Percentiles rank a stretch among this genome's conserved stretches.
phyloP scores from a whole-genome alignment of 225 moss, liverwort and hornwort species.

The Bryoerythrophyllum caledonicum region DNA sequence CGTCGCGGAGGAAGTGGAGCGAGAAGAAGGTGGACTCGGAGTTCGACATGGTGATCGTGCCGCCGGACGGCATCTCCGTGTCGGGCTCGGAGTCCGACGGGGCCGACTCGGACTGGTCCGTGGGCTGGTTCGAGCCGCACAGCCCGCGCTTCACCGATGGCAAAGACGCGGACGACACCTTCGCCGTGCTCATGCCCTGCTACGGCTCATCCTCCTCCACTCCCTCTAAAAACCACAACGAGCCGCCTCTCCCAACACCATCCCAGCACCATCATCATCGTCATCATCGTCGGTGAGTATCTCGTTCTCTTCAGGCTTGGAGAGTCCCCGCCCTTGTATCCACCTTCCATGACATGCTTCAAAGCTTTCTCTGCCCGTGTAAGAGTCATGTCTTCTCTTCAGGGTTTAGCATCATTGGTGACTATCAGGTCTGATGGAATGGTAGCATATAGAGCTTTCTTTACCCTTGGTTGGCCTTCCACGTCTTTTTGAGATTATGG shows the following conservation, averaged over 20 bases:
- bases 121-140: constrained; percentile 79
- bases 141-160: constrained; percentile 44
- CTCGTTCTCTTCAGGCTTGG: background rate
- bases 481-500: too few species aligned
- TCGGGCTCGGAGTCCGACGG: constrained; percentile 62
- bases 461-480: too few species aligned
- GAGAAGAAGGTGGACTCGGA: constrained; percentile 51
- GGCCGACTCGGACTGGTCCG: constrained; percentile 60
- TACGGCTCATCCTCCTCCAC: constrained; percentile 35
- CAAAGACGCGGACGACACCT: constrained; percentile 60
- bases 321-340: background rate
- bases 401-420: too few species aligned
- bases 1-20: constrained; percentile 31
- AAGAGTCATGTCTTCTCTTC: background rate
- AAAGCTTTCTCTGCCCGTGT: background rate
- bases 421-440: too few species aligned
- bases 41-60: constrained; percentile 63
- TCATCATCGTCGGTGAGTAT: too few species aligned
- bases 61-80: constrained; percentile 54
- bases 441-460: too few species aligned
- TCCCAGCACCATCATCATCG: too few species aligned
- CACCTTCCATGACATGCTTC: background rate
- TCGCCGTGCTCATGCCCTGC: constrained; percentile 69
- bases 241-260: background rate
- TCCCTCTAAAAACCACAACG: background rate